Percentiles rank a stretch among this genome's conserved stretches.
phyloP scores from a whole-genome alignment of 163 green algal species.

The Prototheca cutis region DNA sequence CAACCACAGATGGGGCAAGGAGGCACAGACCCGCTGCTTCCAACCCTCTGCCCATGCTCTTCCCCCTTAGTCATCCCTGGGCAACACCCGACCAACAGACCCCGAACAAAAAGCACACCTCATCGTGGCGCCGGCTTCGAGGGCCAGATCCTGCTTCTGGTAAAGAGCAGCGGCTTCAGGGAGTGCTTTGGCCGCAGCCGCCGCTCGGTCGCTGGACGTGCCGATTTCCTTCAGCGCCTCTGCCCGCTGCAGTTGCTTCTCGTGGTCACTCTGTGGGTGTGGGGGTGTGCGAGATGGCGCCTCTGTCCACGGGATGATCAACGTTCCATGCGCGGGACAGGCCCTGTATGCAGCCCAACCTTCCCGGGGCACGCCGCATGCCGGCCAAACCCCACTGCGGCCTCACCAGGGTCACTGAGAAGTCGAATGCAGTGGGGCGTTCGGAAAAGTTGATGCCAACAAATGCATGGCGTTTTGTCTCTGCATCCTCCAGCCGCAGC shows the following conservation, averaged over 20 bases:
- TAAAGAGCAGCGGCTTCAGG: conserved; percentile 45
- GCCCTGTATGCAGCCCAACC: no score
- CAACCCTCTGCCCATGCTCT: background rate
- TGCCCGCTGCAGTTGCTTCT: conserved; percentile 41
- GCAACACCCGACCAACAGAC: background rate
- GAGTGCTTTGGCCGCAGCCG: conserved; percentile 2
- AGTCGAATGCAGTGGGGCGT: conserved; percentile 74
- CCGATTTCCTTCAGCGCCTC: conserved; percentile 31
- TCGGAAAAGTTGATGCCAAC: conserved; percentile 76
- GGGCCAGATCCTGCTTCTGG: conserved; percentile 38
- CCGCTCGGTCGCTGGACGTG: conserved; percentile 5
- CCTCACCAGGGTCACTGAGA: conserved; percentile 71
- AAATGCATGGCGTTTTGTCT: conserved; percentile 57
- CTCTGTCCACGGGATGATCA: background rate
- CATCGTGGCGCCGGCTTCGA: conserved; percentile 56
- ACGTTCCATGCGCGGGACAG: no score
- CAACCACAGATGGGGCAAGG: no score
- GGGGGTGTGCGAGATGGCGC: no score
- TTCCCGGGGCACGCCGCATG: no score
- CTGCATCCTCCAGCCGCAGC: conserved; percentile 56
- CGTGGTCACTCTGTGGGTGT: conserved; percentile 17
- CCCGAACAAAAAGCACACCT: conserved; percentile 5
- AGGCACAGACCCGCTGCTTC: no score
- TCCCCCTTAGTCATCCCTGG: background rate
- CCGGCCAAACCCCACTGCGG: background rate